Evolutionary conservation across 164 flowering plant genomes (phyloP), one percentile per base, ranked within the genome.

Genomic region (Umbilicus rupestris): DNA sequence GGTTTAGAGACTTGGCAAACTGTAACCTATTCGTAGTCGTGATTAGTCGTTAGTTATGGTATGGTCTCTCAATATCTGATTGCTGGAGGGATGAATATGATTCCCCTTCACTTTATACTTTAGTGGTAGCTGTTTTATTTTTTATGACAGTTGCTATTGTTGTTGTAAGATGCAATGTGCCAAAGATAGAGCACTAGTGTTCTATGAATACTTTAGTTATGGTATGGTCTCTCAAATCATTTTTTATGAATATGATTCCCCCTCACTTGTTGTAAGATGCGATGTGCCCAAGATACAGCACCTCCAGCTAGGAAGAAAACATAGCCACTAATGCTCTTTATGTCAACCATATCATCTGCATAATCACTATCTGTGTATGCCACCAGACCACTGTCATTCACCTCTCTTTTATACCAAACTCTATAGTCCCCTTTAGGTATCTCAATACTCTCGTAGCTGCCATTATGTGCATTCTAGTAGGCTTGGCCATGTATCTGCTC

Each of bases 21-120:
- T 28, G 28, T 55, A 2, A 5, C 31, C 4, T 55, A 11, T 55
- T 55, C 28, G 12, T 55, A n/a, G n/a, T n/a, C 35, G 28, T 55
- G 60, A 55, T 55, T 55, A 55, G 33, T 55, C 28, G 60, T 24
- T 55, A 41, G 44, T n/a, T 41, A 55, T 26, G 60, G 60, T 30
- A 16, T 55, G 31, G 31, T 11, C 33, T n/a, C n/a, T 20, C 29
- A 9, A 7, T 35, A 3, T 35, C 37, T 3, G 19, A 55, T 55
- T 55, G 60, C 19, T 26, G 33, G 11, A 55, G 29, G 1, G 15
- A 26, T 55, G 15, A 55, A 28, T 26, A 14, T 55, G 33, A 28
- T 28, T 55, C 29, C 19, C 29, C 29, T 55, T 5, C 33, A 24
- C 60, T 55, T 12, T 55, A 28, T 7, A 11, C 60, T 55, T 55